These are phyloP conservation scores for Suillus tomentosus DNA, from an alignment of 768 basidiomycete genomes.

Conservation along the genomic window DNA sequence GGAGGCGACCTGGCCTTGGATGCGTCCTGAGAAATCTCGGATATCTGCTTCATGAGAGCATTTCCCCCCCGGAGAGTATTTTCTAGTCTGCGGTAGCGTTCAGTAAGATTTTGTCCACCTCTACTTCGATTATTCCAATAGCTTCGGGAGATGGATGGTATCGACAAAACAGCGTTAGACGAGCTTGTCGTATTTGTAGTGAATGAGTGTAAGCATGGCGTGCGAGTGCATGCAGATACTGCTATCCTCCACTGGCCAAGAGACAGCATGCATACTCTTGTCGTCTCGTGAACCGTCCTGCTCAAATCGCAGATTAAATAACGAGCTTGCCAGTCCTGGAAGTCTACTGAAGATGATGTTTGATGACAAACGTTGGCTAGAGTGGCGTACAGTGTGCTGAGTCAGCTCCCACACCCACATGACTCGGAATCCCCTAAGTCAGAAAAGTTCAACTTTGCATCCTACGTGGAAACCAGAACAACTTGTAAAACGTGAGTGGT, in stretches of 20 bases:
- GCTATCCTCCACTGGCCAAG: constrained; percentile 4
- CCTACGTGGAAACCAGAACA: neutral
- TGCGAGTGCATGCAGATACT: constrained; percentile 7
- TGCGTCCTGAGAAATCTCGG: constrained; percentile 21
- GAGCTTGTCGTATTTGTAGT: neutral
- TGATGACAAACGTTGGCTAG: neutral
- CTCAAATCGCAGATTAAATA: neutral
- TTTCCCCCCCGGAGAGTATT: constrained; percentile 49
- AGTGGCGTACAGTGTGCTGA: neutral
- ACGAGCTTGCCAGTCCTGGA: neutral
- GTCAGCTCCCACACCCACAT: neutral
- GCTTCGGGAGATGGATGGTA: constrained; percentile 2
- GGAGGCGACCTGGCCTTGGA: neutral
- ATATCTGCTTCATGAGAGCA: constrained; percentile 34
- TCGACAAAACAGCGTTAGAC: neutral
- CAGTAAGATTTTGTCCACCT: constrained; percentile 63
- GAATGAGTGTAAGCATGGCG: constrained; percentile 15
- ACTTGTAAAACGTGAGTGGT: neutral
- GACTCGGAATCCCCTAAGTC: neutral
- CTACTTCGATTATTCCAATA: constrained; percentile 4
- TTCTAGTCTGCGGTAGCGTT: constrained; percentile 59
- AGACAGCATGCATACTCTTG: constrained; percentile 24
- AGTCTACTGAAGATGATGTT: neutral
- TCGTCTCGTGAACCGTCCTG: neutral
- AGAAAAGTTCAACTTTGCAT: neutral